A percentile compares a stretch with the other conserved stretches of the same genome.
Evolutionary conservation across 2,329 filamentous ascomycete species (phyloP).

Genomic region (Xylariaceae sp.): DNA sequence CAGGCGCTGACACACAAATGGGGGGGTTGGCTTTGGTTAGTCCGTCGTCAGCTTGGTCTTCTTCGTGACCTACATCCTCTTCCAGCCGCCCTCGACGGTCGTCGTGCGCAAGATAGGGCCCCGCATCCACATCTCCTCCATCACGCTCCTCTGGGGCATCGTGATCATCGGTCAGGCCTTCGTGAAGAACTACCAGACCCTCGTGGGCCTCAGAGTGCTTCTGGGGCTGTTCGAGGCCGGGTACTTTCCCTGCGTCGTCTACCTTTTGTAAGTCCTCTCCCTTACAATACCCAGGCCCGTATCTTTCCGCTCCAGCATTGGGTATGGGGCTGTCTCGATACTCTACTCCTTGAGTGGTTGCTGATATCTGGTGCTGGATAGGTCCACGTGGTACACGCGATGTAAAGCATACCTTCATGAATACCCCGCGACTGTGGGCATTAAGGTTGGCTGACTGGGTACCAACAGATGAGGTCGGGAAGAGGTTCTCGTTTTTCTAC

Average conservation of each 20-base stretch:
- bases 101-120: conserved; percentile 60
- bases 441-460: too few species aligned
- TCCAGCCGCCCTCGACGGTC: conserved; percentile 65
- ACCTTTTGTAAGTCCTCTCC: conserved; percentile 45
- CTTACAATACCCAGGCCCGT: not conserved
- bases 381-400: conserved; percentile 60
- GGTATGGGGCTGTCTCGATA: too few species aligned
- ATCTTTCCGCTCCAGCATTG: too few species aligned
- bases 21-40: conserved; percentile 5
- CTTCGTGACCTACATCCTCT: conserved; percentile 65
- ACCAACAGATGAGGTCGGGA: conserved; percentile 54
- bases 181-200: conserved; percentile 38
- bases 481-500: conserved; percentile 62
- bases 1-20: too few species aligned
- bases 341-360: too few species aligned
- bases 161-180: conserved; percentile 63
- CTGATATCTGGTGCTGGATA: too few species aligned
- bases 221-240: conserved; percentile 61
- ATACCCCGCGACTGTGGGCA: too few species aligned
- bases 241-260: conserved; percentile 65
- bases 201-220: conserved; percentile 49
- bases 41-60: conserved; percentile 65
- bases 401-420: conserved; percentile 31
- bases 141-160: conserved; percentile 52
- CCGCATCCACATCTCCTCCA: conserved; percentile 44